Conservation (phyloP, 768 basidiomycete species). For the Clitopilus hobsonii region DNA sequence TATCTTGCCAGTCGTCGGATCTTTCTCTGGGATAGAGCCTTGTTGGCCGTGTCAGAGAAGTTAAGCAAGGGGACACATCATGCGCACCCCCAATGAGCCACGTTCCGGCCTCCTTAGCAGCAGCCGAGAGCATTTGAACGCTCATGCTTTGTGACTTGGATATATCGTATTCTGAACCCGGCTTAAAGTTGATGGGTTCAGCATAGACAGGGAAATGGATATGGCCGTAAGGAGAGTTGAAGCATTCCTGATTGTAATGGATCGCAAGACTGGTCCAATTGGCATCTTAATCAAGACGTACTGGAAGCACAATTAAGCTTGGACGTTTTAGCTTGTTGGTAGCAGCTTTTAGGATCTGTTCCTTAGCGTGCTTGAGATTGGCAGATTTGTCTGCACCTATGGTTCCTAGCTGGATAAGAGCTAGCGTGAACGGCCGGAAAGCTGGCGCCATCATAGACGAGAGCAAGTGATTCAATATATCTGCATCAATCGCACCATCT, state of each 20-base stretch:
- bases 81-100: constrained; percentile 92
- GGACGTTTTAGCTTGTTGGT: constrained; percentile 46
- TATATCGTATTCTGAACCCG: constrained; percentile 55
- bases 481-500: neutral
- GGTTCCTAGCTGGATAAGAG: constrained; percentile 85
- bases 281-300: constrained; percentile 30
- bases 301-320: constrained; percentile 81
- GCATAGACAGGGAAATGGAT: constrained; percentile 79
- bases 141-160: constrained; percentile 61
- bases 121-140: constrained; percentile 74
- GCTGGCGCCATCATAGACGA: too few species aligned
- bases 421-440: constrained; percentile 77
- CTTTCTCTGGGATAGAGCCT: constrained; percentile 94
- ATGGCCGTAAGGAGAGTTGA: constrained; percentile 83
- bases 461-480: neutral
- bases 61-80: constrained; percentile 3
- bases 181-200: constrained; percentile 65
- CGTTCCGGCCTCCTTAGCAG: constrained; percentile 69
- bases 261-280: neutral
- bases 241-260: constrained; percentile 63
- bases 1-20: constrained; percentile 53
- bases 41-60: neutral
- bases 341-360: constrained; percentile 74
- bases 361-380: constrained; percentile 80
- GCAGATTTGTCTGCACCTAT: constrained; percentile 64